These are phyloP conservation scores for Neurospora pannonica DNA, from an alignment of 495 filamentous ascomycete species.

Conservation along the genomic window DNA sequence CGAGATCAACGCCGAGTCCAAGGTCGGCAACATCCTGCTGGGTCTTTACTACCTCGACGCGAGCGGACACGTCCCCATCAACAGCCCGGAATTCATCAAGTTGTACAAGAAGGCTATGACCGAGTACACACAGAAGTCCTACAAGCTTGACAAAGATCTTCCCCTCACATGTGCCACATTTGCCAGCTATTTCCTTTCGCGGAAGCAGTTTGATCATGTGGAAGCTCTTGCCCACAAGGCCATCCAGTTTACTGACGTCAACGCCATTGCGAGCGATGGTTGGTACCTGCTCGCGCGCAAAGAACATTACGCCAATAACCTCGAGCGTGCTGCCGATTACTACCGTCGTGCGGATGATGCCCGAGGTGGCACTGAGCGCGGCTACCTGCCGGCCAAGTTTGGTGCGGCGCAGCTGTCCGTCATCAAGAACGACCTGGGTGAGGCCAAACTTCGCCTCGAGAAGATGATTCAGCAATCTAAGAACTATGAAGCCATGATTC, in stretches of 20 bases:
- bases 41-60: conserved; percentile 80
- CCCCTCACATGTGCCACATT: conserved; percentile 87
- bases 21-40: conserved; percentile 81
- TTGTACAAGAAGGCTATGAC: conserved; percentile 91
- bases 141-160: conserved; percentile 89
- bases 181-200: conserved; percentile 74
- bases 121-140: conserved; percentile 84
- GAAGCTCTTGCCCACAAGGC: conserved; percentile 84
- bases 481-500: conserved; percentile 80
- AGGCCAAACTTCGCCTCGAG: conserved; percentile 87
- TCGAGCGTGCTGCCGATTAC: conserved; percentile 61
- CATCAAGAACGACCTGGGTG: conserved; percentile 71
- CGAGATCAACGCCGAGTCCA: conserved; percentile 79
- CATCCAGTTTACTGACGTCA: conserved; percentile 90
- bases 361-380: conserved; percentile 75
- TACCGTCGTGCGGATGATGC: conserved; percentile 85
- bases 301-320: conserved; percentile 64
- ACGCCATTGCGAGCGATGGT: conserved; percentile 88
- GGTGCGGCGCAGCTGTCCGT: conserved; percentile 83
- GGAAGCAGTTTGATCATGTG: conserved; percentile 65
- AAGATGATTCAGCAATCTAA: conserved; percentile 82
- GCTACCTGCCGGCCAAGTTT: conserved; percentile 87
- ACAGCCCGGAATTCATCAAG: conserved; percentile 61
- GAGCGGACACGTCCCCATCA: conserved; percentile 68
- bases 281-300: conserved; percentile 92